phyloP scores from a whole-genome alignment of 345 rosid species.

The Trapa bicornis region DNA sequence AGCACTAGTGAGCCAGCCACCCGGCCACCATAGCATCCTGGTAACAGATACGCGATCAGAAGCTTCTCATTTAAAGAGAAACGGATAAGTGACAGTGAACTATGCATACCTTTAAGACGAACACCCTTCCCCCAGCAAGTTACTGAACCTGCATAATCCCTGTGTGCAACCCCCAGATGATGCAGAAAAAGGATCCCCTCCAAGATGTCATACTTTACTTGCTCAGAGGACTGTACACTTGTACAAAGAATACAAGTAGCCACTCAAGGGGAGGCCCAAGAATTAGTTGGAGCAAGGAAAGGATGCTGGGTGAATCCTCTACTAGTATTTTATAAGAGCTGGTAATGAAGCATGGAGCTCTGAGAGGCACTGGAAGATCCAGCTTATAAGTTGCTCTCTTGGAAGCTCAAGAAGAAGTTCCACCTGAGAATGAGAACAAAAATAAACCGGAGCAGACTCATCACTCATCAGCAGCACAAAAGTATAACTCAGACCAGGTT shows the following conservation, averaged over 20 bases:
- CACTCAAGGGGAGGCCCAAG: background rate
- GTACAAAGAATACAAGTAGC: background rate
- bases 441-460: background rate
- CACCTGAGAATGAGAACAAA: constrained; percentile 36
- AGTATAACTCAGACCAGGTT: background rate
- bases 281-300: constrained; percentile 2
- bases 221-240: background rate
- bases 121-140: background rate
- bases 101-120: background rate
- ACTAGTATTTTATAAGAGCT: constrained; percentile 65
- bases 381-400: constrained; percentile 69
- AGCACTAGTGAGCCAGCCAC: background rate
- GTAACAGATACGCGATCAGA: background rate
- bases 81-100: background rate
- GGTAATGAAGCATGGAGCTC: constrained; percentile 80
- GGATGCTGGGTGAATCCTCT: background rate
- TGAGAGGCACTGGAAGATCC: constrained; percentile 87
- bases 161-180: background rate
- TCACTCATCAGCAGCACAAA: background rate
- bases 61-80: background rate
- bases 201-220: background rate
- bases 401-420: constrained; percentile 93
- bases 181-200: background rate
- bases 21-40: background rate
- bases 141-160: too few relatives aligned